A percentile compares a stretch with the other conserved stretches of the same genome.
phyloP scores from a whole-genome alignment of 768 basidiomycete genomes.

The Hygrophoropsis aurantiaca region DNA sequence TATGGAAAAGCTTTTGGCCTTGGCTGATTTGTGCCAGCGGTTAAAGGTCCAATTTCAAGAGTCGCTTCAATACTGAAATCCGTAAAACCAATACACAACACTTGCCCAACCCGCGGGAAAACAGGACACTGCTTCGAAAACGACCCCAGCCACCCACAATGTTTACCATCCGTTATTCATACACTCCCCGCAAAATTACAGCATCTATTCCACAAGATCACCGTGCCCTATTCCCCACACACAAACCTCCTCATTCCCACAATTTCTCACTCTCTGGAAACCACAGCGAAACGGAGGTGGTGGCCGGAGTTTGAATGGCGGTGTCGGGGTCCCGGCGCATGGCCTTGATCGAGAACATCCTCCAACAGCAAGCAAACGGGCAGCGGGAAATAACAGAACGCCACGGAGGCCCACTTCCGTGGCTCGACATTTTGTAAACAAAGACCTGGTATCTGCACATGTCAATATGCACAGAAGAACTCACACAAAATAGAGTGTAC shows the following conservation, averaged over 20 bases:
- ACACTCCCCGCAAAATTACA: not conserved
- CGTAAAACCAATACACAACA: slow-evolving; percentile 25
- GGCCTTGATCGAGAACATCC: slow-evolving; percentile 4
- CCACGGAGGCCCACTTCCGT: no score
- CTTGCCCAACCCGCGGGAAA: slow-evolving; percentile 29
- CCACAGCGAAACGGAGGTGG: slow-evolving; percentile 6
- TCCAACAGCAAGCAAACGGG: not conserved
- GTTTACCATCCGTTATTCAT: not conserved
- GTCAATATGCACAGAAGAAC: no score
- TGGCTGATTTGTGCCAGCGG: slow-evolving; percentile 23
- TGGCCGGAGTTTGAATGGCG: slow-evolving; percentile 29
- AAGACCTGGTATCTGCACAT: no score
- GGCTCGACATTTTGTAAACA: no score
- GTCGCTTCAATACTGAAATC: slow-evolving; percentile 28
- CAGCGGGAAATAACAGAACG: not conserved
- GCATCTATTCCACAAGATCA: not conserved
- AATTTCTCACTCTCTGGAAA: not conserved
- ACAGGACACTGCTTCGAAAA: slow-evolving; percentile 19
- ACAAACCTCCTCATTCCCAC: not conserved
- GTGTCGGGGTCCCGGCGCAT: slow-evolving; percentile 25
- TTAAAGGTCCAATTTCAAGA: slow-evolving; percentile 27
- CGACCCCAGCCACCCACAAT: slow-evolving; percentile 4
- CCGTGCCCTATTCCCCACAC: not conserved
- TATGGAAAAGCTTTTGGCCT: slow-evolving; percentile 22
- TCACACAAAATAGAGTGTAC: no score